Evolutionary conservation across 805 yeast species (phyloP), one percentile per base, ranked within the genome.

Genomic region (Candida ponderosae): DNA sequence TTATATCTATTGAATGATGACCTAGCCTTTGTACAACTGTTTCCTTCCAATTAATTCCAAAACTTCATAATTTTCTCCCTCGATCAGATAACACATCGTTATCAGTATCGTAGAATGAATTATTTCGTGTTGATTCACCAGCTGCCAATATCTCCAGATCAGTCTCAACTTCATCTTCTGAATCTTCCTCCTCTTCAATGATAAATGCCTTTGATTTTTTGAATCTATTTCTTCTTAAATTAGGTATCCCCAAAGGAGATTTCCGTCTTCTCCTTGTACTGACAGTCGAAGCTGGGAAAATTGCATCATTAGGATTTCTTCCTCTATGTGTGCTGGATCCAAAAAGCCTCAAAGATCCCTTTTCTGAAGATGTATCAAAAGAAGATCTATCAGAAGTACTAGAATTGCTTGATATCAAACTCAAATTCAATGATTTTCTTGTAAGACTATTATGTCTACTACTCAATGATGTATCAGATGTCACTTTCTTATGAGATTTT

Each of bases 331-430:
- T 41, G 18, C 24, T 21, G 24, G 24, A 21, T 7, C 24, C 24
- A 21, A 21, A 21, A 7, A 8, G 7, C 10, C 13, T 24, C 14
- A n/a, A 24, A 11, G 14, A 8, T 24, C 28, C 28, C 28, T 24
- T 24, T 24, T 24, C 28, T 13, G 64, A 56, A 1, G 66, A 58
- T 6, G 59, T 51, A 40, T 65, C 70, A 39, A 64, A 63, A 27
- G 63, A 51, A 4, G 70, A 65, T 34, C 56, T 46, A 29, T 65
- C 69, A 7, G 68, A 62, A 0, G 57, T 45, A 39, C 65, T 61
- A 2, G 69, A 63, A 17, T 62, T 55, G 24, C 60, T 60, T 1
- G 68, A 63, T 29, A 60, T 53, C 14, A 62, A 40, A 36, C 67
- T 62, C 35, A 54, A 36, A 24, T 24, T 24, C 14, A 24, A 33